A percentile compares a stretch with the other conserved stretches of the same genome.
These are phyloP conservation scores for Neohortaea acidophila DNA, from an alignment of 495 filamentous ascomycete species.

Conservation along the genomic window DNA sequence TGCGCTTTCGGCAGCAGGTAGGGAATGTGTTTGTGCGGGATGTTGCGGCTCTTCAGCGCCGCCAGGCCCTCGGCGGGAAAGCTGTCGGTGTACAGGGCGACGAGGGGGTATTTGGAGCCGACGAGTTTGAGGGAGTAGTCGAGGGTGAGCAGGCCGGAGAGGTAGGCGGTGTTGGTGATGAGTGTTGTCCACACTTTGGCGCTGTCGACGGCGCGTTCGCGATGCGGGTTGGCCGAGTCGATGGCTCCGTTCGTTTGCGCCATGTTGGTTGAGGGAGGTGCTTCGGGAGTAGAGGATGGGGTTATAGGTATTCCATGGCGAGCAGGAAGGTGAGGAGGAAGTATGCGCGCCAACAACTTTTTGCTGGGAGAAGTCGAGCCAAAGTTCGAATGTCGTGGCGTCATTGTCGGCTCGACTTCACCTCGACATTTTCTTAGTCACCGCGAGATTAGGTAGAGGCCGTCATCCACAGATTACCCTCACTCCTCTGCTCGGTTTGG, in stretches of 20 bases:
- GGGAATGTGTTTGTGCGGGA: constrained; percentile 43
- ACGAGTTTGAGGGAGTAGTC: constrained; percentile 48
- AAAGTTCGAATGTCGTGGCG: too few species aligned
- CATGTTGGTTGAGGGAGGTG: too few species aligned
- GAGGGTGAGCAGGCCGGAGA: constrained; percentile 57
- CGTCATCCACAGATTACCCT: too few species aligned
- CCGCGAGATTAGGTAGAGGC: too few species aligned
- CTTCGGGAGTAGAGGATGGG: too few species aligned
- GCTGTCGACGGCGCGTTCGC: constrained; percentile 17
- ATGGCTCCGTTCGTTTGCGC: constrained; percentile 3
- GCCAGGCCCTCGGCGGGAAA: constrained; percentile 46
- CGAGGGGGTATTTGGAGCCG: constrained; percentile 48
- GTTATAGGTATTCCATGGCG: too few species aligned
- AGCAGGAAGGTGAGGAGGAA: too few species aligned
- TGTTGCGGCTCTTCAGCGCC: constrained; percentile 47
- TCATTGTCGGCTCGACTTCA: too few species aligned
- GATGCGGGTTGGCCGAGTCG: constrained; percentile 12
- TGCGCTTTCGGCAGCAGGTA: constrained; percentile 44
- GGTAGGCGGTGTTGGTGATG: constrained; percentile 61
- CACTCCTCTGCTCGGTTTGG: too few species aligned
- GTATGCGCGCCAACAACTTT: too few species aligned
- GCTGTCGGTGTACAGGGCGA: constrained; percentile 62
- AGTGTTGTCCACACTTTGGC: constrained; percentile 58
- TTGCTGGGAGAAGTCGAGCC: too few species aligned
- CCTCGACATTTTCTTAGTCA: too few species aligned